Base-by-base conservation (phyloP, 1,284 basidiomycete genomes). In the Irpex sp. region DNA sequence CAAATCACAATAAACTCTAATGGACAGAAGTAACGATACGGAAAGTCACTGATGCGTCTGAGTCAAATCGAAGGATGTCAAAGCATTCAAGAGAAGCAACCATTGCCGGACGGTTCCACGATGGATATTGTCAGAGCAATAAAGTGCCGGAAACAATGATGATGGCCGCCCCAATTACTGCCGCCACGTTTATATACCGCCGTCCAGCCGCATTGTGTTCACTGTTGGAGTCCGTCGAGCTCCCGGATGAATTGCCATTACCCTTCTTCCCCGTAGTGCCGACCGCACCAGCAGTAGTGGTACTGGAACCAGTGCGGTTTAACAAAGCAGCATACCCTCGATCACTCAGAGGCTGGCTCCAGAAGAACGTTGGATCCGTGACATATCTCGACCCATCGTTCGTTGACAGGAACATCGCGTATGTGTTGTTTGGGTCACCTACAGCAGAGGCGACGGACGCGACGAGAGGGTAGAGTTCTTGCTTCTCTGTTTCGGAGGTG, bases 351-450 rank as follows among this genome's bases (percentile, higher is more conserved):
- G 83, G 83, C 67, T 84, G 83, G 68, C 82, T 76, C 81, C 82
- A 85, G 61, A 86, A 71, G 71, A 83, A 84, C 67, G 76, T 82
- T 33, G 82, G 77, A 63, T 83, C 76, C 1, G 67, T 65, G n/a
- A 77, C 73, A 67, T 84, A 86, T 4, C 66, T 65, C 2, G 71
- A 68, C 19, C 78, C 73, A 0, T 72, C 75, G 6, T 72, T 68
- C 49, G 60, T 19, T 39, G 76, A 72, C 67, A 87, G 70, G 68
- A 76, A 85, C 11, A 66, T 57, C 0, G 76, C 74, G 68, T 87
- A 87, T 69, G 77, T 83, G 37, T 80, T 80, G 8, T 76, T 69
- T 2, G 81, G 68, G 69, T 88, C 86, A 15, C 86, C 85, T 69
- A 86, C 87, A 2, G 76, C 69, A 0, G 83, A 73, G 7, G 78